Evolutionary conservation across 495 filamentous ascomycete species (phyloP), one percentile per base, ranked within the genome.

Genomic region (Tricharina praecox): DNA sequence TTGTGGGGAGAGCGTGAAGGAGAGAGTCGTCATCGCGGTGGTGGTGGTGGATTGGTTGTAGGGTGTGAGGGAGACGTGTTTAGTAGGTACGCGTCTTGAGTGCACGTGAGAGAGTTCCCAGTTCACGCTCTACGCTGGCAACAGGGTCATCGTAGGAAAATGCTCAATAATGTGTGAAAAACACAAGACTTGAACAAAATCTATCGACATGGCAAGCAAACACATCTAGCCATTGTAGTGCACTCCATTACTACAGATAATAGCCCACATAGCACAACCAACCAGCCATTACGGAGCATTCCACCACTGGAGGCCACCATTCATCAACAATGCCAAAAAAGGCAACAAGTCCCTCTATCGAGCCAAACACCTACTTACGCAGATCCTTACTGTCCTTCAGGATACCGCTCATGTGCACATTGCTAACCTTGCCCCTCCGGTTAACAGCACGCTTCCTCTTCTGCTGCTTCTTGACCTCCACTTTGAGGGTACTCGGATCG

Each of bases 331-430:
- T n/a, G n/a, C n/a, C n/a, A n/a, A n/a, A n/a, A n/a, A n/a, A n/a
- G n/a, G n/a, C n/a, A n/a, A n/a, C n/a, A n/a, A n/a, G n/a, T n/a
- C n/a, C n/a, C n/a, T n/a, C n/a, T n/a, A n/a, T n/a, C n/a, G n/a
- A n/a, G n/a, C n/a, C n/a, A n/a, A 32, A 13, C 28, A 13, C 18
- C 23, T 46, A 46, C 43, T 46, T 59, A 33, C 58, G 51, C 55
- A 59, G 49, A 30, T 59, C 56, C 52, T 59, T 59, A 33, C 48
- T 92, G 58, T 94, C 86, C 65, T 81, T 78, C 50, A 96, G 66
- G 37, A 97, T 74, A 52, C 81, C 77, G 56, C 70, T 71, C 90
- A 97, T 93, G 61, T 97, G 90, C 25, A 75, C 78, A 59, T 97
- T 97, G 39, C 86, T 94, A 33, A 79, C 79, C 71, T 85, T 92